These are phyloP conservation scores for Vigna unguiculata DNA, from an alignment of 306 rosid genomes.

Conservation along the genomic window DNA sequence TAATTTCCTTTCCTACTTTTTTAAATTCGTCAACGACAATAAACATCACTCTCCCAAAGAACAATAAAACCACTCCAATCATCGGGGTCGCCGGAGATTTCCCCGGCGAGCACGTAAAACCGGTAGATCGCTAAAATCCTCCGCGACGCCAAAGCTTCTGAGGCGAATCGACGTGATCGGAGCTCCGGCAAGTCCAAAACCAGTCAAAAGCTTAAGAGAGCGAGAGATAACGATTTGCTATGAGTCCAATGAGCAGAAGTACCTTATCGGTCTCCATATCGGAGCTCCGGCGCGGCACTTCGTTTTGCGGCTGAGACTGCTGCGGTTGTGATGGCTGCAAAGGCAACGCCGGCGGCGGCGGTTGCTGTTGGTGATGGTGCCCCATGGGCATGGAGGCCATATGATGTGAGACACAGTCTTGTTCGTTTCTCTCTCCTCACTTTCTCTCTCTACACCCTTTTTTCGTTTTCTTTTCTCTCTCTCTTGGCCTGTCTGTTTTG, in stretches of 20 bases:
- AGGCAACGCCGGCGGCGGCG: constrained; percentile 45
- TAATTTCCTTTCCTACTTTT: neutral
- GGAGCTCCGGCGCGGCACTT: constrained; percentile 59
- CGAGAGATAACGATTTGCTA: neutral
- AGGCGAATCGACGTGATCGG: constrained; percentile 58
- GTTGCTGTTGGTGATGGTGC: constrained; percentile 52
- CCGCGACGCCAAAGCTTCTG: constrained; percentile 19
- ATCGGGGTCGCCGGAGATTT: constrained; percentile 26
- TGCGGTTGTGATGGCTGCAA: constrained; percentile 46
- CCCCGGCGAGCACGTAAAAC: constrained; percentile 38
- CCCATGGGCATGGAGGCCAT: constrained; percentile 73
- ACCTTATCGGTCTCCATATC: constrained; percentile 78
- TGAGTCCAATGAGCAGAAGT: constrained; percentile 38
- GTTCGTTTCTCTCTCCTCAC: neutral
- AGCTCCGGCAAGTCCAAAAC: constrained; percentile 16
- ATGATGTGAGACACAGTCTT: constrained; percentile 47
- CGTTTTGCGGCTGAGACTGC: constrained; percentile 46
- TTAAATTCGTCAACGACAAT: neutral
- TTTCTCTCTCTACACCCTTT: constrained; percentile 19
- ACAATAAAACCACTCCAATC: constrained; percentile 43
- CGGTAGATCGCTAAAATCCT: constrained; percentile 60
- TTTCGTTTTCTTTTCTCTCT: constrained; percentile 10
- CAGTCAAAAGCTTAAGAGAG: neutral
- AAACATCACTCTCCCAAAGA: neutral
- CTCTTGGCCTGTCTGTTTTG: constrained; percentile 24